phyloP scores from a whole-genome alignment of 108 stramenopile genomes.

The Parietichytrium sp. region DNA sequence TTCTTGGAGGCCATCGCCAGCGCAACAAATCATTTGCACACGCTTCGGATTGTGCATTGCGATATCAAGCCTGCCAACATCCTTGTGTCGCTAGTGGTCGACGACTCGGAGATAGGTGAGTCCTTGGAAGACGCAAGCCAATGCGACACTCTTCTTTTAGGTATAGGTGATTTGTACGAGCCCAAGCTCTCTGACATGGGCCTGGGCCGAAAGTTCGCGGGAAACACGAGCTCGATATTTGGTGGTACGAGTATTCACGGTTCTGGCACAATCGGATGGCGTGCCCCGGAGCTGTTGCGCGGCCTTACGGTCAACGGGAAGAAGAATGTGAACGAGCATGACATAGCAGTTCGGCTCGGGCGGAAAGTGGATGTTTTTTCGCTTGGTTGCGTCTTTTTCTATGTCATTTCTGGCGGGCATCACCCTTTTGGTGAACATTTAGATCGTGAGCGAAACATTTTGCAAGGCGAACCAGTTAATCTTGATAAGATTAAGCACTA shows the following conservation, averaged over 20 bases:
- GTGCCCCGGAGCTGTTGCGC: not conserved
- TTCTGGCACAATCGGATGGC: conserved; percentile 30
- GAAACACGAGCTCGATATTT: conserved; percentile 14
- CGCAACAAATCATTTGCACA: conserved; percentile 57
- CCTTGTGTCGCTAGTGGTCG: conserved; percentile 41
- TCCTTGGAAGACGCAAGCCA: not conserved
- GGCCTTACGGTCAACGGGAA: not conserved
- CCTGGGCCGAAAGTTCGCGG: conserved; percentile 22
- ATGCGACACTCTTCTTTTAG: not conserved
- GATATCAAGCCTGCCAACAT: conserved; percentile 65
- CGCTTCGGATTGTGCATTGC: conserved; percentile 57
- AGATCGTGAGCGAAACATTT: conserved; percentile 42
- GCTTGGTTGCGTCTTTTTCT: conserved; percentile 46
- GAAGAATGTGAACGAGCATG: not conserved
- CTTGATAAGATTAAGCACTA: not conserved
- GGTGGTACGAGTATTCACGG: conserved; percentile 31
- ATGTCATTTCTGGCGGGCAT: conserved; percentile 31
- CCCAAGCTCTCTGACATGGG: conserved; percentile 36
- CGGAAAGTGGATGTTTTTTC: conserved; percentile 45
- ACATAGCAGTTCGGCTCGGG: not conserved
- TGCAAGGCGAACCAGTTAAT: not conserved
- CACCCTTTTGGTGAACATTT: conserved; percentile 45
- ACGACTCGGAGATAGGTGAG: not conserved
- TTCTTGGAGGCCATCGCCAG: conserved; percentile 49
- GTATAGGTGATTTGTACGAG: conserved; percentile 22